These are phyloP conservation scores for Neofusicoccum umdonicola DNA, from an alignment of 2,329 filamentous ascomycete genomes.

Conservation along the genomic window DNA sequence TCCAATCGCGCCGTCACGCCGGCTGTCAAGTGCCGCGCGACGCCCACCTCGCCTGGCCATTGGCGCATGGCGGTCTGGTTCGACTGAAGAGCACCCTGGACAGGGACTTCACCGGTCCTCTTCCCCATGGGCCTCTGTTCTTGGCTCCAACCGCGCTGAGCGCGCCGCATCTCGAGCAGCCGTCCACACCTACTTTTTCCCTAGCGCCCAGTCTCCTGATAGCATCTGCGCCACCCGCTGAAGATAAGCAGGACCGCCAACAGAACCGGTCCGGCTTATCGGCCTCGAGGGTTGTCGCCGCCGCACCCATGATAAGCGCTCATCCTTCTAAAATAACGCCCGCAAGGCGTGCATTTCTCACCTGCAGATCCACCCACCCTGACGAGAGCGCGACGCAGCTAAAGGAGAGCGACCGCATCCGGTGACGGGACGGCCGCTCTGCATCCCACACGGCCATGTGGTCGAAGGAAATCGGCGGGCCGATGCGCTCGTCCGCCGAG, in stretches of 20 bases:
- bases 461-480: background rate
- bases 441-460: background rate
- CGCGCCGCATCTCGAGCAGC: background rate
- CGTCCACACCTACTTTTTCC: background rate
- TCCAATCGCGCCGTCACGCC: background rate
- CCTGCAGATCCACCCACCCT: background rate
- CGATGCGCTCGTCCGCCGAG: background rate
- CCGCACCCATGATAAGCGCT: background rate
- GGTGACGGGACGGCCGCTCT: background rate
- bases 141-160: background rate
- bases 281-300: background rate
- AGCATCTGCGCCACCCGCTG: background rate
- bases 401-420: background rate
- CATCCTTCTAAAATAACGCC: background rate
- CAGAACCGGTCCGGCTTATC: background rate
- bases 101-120: background rate
- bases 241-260: background rate
- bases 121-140: conserved; percentile 1
- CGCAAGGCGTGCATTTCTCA: background rate
- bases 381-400: background rate
- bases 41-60: background rate
- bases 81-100: background rate
- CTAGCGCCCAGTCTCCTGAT: background rate
- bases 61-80: conserved; percentile 9
- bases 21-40: background rate